Evolutionary conservation across 495 filamentous ascomycete species (phyloP).

Genomic region (Daldinia loculata): DNA sequence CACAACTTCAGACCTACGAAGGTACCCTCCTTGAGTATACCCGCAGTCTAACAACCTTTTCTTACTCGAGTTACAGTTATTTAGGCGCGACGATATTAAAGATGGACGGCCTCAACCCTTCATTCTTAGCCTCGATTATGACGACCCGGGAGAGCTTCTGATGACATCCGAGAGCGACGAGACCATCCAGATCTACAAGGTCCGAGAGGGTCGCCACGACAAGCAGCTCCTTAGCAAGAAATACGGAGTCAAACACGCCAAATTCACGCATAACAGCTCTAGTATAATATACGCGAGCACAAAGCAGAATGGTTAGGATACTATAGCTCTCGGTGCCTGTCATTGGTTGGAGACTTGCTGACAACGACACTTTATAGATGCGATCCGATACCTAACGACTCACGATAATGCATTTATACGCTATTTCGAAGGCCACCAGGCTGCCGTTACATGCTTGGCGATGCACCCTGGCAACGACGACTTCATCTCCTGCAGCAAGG

Average conservation of each 20-base stretch:
- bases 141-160: constrained; percentile 89
- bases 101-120: constrained; percentile 51
- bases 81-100: constrained; percentile 55
- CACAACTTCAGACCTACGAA: constrained; percentile 61
- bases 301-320: constrained; percentile 77
- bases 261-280: constrained; percentile 88
- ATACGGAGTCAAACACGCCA: constrained; percentile 91
- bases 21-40: constrained; percentile 46
- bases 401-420: constrained; percentile 95
- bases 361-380: constrained; percentile 60
- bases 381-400: constrained; percentile 87
- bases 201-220: constrained; percentile 84
- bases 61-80: constrained; percentile 47
- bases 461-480: constrained; percentile 79
- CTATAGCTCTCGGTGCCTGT: not conserved
- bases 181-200: constrained; percentile 92
- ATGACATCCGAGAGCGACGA: constrained; percentile 91
- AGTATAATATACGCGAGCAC: constrained; percentile 95
- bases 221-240: constrained; percentile 91
- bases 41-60: not conserved
- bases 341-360: constrained; percentile 10
- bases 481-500: constrained; percentile 88
- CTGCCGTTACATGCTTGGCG: constrained; percentile 79
- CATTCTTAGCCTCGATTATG: constrained; percentile 85
- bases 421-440: constrained; percentile 91